A percentile compares a stretch with the other conserved stretches of the same genome.
Conservation (phyloP, 768 basidiomycete genomes). For the Tricholoma terreum region DNA sequence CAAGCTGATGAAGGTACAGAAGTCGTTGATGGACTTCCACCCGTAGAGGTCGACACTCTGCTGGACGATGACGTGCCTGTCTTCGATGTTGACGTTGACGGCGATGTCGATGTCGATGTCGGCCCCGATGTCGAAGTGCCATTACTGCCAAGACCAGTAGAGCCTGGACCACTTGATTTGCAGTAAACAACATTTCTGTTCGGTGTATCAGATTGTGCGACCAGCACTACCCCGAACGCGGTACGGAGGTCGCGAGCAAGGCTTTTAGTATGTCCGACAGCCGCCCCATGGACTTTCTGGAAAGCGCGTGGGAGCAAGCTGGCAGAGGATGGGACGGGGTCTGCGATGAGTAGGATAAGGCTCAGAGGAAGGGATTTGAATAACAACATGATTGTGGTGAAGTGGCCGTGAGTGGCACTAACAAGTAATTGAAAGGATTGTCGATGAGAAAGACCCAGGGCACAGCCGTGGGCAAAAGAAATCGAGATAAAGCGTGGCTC, state of each 20-base stretch:
- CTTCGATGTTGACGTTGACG: slow-evolving; percentile 18
- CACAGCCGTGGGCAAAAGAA: slow-evolving; percentile 19
- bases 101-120: slow-evolving; percentile 18
- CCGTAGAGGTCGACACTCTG: slow-evolving; percentile 17
- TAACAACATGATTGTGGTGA: slow-evolving; percentile 18
- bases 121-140: slow-evolving; percentile 14
- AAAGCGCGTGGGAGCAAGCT: slow-evolving; percentile 41
- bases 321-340: slow-evolving; percentile 23
- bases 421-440: slow-evolving; percentile 15
- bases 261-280: slow-evolving; percentile 54
- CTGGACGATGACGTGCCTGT: slow-evolving; percentile 11
- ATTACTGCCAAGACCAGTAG: slow-evolving; percentile 15
- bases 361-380: slow-evolving; percentile 31
- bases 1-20: slow-evolving; percentile 45
- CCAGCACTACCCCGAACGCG: slow-evolving; percentile 55
- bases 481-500: slow-evolving; percentile 11
- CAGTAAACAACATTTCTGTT: slow-evolving; percentile 40
- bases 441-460: slow-evolving; percentile 17
- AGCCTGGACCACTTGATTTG: slow-evolving; percentile 33
- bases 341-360: slow-evolving; percentile 34
- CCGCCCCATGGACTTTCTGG: slow-evolving; percentile 49
- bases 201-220: slow-evolving; percentile 29
- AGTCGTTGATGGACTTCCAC: slow-evolving; percentile 19
- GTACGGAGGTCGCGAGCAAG: slow-evolving; percentile 69
- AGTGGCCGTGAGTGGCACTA: slow-evolving; percentile 5